phyloP scores from a whole-genome alignment of 306 rosid species.

The Trifolium subterraneum region DNA sequence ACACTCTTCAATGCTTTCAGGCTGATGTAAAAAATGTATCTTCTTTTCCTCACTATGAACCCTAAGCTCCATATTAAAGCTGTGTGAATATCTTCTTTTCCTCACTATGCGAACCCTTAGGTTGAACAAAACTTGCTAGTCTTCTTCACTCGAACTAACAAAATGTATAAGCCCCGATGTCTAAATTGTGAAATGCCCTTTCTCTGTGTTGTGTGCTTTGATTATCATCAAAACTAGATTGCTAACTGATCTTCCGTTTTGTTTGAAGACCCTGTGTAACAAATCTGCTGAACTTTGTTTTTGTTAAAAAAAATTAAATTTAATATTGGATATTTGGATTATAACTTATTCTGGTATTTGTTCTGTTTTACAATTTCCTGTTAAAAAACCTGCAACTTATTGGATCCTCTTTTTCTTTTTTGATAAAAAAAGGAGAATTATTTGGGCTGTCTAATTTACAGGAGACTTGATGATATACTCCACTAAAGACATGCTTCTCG shows the following conservation, averaged over 20 bases:
- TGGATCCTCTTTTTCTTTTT: too few relatives aligned
- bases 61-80: not conserved
- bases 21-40: too few relatives aligned
- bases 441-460: too few relatives aligned
- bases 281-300: not conserved
- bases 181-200: not conserved
- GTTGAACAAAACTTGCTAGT: not conserved
- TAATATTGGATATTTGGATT: too few relatives aligned
- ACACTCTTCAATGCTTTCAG: not conserved
- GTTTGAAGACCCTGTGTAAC: not conserved
- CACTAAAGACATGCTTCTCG: too few relatives aligned
- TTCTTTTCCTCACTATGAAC: not conserved
- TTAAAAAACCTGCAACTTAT: too few relatives aligned
- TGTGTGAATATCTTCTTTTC: not conserved
- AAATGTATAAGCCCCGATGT: not conserved
- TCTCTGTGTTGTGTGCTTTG: not conserved
- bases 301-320: too few relatives aligned
- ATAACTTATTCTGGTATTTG: too few relatives aligned
- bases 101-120: not conserved
- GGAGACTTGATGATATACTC: too few relatives aligned
- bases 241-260: not conserved
- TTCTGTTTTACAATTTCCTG: too few relatives aligned
- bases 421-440: too few relatives aligned
- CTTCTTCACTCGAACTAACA: not conserved
- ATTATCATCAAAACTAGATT: not conserved